These are phyloP conservation scores for Didymella segeticola DNA, from an alignment of 2,329 filamentous ascomycete species.

Conservation along the genomic window DNA sequence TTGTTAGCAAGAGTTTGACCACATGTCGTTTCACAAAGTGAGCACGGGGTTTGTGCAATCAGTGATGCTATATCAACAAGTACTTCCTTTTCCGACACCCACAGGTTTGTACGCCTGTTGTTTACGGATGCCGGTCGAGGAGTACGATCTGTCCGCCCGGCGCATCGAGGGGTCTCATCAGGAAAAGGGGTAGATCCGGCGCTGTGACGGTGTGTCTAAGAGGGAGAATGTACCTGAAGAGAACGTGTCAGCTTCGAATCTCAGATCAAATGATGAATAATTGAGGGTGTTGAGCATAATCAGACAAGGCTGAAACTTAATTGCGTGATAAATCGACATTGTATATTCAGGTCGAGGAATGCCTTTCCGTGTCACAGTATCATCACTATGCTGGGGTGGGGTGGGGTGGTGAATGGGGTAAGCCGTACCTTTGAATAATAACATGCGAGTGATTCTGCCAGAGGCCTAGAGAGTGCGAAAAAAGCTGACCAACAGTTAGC, in stretches of 20 bases:
- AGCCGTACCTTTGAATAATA: conserved; percentile 49
- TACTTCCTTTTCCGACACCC: conserved; percentile 60
- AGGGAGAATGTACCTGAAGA: conserved; percentile 42
- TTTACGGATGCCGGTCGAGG: conserved; percentile 58
- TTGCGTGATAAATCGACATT: conserved; percentile 67
- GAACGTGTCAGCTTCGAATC: conserved; percentile 35
- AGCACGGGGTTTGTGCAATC: conserved; percentile 49
- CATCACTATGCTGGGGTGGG: conserved; percentile 59
- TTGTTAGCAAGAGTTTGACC: conserved; percentile 21
- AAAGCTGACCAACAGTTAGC: conserved; percentile 30
- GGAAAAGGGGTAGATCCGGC: conserved; percentile 37
- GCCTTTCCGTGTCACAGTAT: conserved; percentile 69
- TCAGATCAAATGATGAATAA: conserved; percentile 18
- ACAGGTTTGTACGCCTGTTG: conserved; percentile 70
- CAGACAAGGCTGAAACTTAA: conserved; percentile 76
- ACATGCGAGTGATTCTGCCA: not conserved
- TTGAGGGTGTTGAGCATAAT: conserved; percentile 45
- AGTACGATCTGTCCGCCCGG: conserved; percentile 71
- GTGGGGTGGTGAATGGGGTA: conserved; percentile 11
- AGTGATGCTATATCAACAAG: conserved; percentile 76
- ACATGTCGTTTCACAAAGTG: conserved; percentile 6
- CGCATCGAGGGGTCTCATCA: conserved; percentile 71
- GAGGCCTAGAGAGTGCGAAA: not conserved
- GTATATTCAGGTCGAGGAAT: conserved; percentile 72
- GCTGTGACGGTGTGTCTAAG: conserved; percentile 16